A percentile compares a stretch with the other conserved stretches of the same genome.
phyloP scores from a whole-genome alignment of 352 stramenopile genomes.

The Phytophthora hibernalis region DNA sequence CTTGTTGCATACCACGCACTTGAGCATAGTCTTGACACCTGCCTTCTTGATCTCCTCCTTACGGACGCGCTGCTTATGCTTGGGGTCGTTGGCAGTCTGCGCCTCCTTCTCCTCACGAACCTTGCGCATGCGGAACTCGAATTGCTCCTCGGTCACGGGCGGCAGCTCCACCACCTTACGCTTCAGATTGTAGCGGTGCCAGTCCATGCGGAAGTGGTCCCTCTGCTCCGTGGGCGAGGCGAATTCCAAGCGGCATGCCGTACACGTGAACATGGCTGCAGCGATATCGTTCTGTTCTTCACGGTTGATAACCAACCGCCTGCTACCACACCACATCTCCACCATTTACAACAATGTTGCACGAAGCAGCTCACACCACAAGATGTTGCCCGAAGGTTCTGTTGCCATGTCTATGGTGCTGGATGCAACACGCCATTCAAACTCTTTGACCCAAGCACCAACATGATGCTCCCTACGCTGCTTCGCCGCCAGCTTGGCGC shows the following conservation, averaged over 20 bases:
- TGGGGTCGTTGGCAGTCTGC: constrained; percentile 63
- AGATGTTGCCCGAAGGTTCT: neutral
- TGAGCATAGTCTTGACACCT: constrained; percentile 76
- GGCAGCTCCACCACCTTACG: constrained; percentile 95
- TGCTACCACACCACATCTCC: neutral
- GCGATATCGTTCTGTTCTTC: neutral
- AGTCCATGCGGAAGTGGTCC: constrained; percentile 96
- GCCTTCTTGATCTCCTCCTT: constrained; percentile 74
- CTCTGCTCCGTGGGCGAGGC: constrained; percentile 68
- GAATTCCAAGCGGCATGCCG: constrained; percentile 81
- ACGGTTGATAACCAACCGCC: constrained; percentile 30
- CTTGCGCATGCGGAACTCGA: constrained; percentile 82
- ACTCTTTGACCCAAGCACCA: constrained; percentile 15
- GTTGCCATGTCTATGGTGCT: constrained; percentile 33
- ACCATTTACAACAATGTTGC: neutral
- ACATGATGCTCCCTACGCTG: constrained; percentile 36
- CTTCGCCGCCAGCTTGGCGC: constrained; percentile 20
- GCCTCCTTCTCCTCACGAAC: constrained; percentile 67
- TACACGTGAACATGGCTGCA: constrained; percentile 79
- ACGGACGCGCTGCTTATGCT: constrained; percentile 75
- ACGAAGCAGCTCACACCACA: neutral
- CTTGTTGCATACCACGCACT: constrained; percentile 90
- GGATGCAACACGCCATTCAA: constrained; percentile 26
- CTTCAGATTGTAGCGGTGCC: constrained; percentile 97
- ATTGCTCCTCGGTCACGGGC: constrained; percentile 91